Conservation (phyloP, 345 rosid species). For the Hibiscus trionum region DNA sequence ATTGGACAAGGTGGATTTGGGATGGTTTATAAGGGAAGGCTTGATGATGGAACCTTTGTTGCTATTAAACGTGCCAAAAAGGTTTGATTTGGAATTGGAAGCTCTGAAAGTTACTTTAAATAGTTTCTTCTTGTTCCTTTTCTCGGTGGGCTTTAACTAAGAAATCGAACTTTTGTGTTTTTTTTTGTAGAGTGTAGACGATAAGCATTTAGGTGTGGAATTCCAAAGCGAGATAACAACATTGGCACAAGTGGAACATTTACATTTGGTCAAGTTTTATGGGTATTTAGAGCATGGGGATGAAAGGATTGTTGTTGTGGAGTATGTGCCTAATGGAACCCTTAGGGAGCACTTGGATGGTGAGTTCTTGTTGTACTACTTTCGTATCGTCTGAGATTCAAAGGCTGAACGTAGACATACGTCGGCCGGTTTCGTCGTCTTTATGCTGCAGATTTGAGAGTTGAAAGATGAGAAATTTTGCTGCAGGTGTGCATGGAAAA, state of each 20-base stretch:
- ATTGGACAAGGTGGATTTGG: conserved; percentile 93
- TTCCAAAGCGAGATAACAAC: conserved; percentile 73
- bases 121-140: neutral
- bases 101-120: neutral
- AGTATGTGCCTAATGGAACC: conserved; percentile 81
- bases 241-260: conserved; percentile 66
- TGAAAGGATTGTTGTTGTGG: conserved; percentile 68
- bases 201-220: conserved; percentile 65
- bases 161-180: neutral
- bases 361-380: conserved; percentile 27
- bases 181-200: conserved; percentile 50
- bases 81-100: conserved; percentile 25
- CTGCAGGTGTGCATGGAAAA: conserved; percentile 51
- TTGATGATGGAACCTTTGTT: conserved; percentile 60
- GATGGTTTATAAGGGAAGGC: conserved; percentile 77
- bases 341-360: conserved; percentile 91
- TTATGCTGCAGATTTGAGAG: conserved; percentile 2
- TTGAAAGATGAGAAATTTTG: conserved; percentile 12
- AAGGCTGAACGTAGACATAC: too few species aligned
- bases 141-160: neutral
- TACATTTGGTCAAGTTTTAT: conserved; percentile 65
- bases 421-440: neutral
- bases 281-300: conserved; percentile 62
- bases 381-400: too few species aligned
- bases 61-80: conserved; percentile 89